Evolutionary conservation across 2,329 filamentous ascomycete genomes (phyloP).

Genomic region (Helotiales sp.): DNA sequence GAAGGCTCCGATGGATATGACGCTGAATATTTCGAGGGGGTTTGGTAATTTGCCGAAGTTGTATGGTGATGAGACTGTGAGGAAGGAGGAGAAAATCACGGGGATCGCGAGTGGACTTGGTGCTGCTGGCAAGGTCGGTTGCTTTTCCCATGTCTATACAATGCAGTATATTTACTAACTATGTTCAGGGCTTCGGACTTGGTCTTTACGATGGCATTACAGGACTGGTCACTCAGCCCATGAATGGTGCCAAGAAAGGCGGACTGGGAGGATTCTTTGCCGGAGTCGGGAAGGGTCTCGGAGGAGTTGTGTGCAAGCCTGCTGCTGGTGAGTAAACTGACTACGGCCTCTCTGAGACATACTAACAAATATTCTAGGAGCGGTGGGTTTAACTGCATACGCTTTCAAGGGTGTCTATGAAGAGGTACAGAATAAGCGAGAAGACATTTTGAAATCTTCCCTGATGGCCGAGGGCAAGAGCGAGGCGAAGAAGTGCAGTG

Average conservation of each 20-base stretch:
- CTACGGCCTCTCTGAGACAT: too few species aligned
- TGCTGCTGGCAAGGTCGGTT: slow-evolving; percentile 54
- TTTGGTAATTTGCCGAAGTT: slow-evolving; percentile 72
- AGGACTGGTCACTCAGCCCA: slow-evolving; percentile 63
- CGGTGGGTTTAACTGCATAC: slow-evolving; percentile 64
- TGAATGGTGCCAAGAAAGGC: slow-evolving; percentile 57
- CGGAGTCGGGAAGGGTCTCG: slow-evolving; percentile 64
- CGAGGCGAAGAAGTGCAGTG: slow-evolving; percentile 10
- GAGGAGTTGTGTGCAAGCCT: slow-evolving; percentile 67
- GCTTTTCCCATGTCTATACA: slow-evolving; percentile 86
- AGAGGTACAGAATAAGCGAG: slow-evolving; percentile 49
- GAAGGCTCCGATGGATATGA: slow-evolving; percentile 47
- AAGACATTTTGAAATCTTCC: background rate
- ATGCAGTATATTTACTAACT: slow-evolving; percentile 66
- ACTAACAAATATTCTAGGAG: slow-evolving; percentile 44
- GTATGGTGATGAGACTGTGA: slow-evolving; percentile 68
- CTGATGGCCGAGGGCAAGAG: slow-evolving; percentile 2
- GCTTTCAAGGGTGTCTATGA: slow-evolving; percentile 66
- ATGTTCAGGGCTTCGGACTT: slow-evolving; percentile 65
- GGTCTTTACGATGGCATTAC: slow-evolving; percentile 69
- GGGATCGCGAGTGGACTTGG: slow-evolving; percentile 29
- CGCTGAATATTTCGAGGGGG: slow-evolving; percentile 66
- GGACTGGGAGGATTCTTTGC: slow-evolving; percentile 57
- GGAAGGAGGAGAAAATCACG: slow-evolving; percentile 25
- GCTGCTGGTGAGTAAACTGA: slow-evolving; percentile 47